phyloP scores from a whole-genome alignment of 805 yeast genomes.

The Kuraishia piskuri region DNA sequence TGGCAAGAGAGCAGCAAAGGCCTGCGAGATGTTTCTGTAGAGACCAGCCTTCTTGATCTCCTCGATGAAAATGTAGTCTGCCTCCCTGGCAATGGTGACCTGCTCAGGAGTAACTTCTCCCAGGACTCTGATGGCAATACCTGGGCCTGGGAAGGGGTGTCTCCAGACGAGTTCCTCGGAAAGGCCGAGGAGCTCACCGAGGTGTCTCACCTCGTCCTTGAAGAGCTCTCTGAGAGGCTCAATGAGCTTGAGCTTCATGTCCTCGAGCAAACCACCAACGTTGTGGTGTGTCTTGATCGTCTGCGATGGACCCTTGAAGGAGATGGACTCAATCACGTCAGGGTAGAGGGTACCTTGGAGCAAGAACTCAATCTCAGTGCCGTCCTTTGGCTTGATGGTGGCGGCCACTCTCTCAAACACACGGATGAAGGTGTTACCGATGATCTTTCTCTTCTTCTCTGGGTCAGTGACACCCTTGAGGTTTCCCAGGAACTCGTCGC shows the following conservation, averaged over 20 bases:
- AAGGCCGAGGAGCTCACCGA: constrained; percentile 91
- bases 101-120: constrained; percentile 95
- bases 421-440: constrained; percentile 95
- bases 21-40: constrained; percentile 90
- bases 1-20: constrained; percentile 94
- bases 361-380: constrained; percentile 84
- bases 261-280: constrained; percentile 95
- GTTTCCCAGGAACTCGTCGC: constrained; percentile 78
- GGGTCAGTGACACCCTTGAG: constrained; percentile 96
- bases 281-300: constrained; percentile 99
- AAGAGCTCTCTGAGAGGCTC: constrained; percentile 98
- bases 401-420: constrained; percentile 96
- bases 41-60: constrained; percentile 92
- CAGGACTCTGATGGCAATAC: constrained; percentile 94
- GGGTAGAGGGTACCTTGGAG: constrained; percentile 98
- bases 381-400: constrained; percentile 80
- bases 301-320: constrained; percentile 99
- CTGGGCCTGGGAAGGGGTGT: constrained; percentile 99
- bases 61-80: constrained; percentile 92
- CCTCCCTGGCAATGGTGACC: constrained; percentile 94
- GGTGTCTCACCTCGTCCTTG: constrained; percentile 96
- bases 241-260: constrained; percentile 96
- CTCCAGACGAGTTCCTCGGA: constrained; percentile 98
- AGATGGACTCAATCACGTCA: constrained; percentile 96
- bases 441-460: constrained; percentile 96